Evolutionary conservation across 441 rosid species (phyloP), one percentile per base, ranked within the genome.

Genomic region (Populus hybrid): DNA sequence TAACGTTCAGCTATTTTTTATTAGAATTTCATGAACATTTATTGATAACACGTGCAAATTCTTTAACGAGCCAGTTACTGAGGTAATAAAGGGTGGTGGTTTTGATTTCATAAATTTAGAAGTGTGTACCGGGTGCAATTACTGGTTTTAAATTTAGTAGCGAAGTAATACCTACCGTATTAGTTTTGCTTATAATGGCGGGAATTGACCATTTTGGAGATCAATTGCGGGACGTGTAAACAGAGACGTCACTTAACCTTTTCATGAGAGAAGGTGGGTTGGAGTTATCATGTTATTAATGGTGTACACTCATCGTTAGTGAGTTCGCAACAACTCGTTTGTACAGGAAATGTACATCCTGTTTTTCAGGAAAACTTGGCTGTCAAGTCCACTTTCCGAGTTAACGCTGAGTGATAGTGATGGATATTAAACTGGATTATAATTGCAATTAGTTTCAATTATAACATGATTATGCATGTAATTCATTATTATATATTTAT

Each of bases 301-400:
- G 73, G 64, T 65, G 74, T 33, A 11, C 12, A 12, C 28, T 76
- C 76, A 67, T 21, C 68, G n/a, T 72, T 69, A 61, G 33, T 38
- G 33, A 76, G 63, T 71, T 28, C 3, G 64, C 2, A 24, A 5
- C 64, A 23, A 7, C 18, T 28, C 74, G 81, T 35, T n/a, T 35
- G 53, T 56, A 36, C 40, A 31, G 8, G 12, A 11, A 42, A 3
- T 61, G 6, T 9, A 61, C 6, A 23, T 59, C 7, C 45, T 40
- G 45, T 40, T 40, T 9, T 40, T 40, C 45, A 9, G 12, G 45
- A 40, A 40, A 10, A 40, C 12, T 40, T 40, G 45, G 14, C 14
- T 2, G 53, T 45, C 53, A 45, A 45, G 10, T 61, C 28, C 24
- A 3, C 65, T 61, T 9, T 61, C 65, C 21, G 6, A 21, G 65